phyloP scores from a whole-genome alignment of 352 stramenopile genomes.

The Pythium volutum region DNA sequence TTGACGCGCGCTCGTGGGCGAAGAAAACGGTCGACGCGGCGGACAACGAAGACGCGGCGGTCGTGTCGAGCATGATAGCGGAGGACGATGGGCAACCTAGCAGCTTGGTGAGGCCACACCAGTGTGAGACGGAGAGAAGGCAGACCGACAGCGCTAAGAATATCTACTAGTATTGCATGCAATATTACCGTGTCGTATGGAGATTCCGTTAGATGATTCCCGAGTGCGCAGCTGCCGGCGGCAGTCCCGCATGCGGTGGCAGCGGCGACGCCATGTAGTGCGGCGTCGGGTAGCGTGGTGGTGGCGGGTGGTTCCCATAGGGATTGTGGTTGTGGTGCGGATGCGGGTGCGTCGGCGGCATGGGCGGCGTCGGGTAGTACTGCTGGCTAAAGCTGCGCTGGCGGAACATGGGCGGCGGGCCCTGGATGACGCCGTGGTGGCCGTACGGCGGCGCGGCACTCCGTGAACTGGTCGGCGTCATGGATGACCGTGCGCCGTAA shows the following conservation, averaged over 20 bases:
- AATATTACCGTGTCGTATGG: background rate
- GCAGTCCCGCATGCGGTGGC: conserved; percentile 4
- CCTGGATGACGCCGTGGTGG: background rate
- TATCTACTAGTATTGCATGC: background rate
- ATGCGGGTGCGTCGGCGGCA: conserved; percentile 12
- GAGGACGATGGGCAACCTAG: background rate
- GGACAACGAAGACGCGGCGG: background rate
- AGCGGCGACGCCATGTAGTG: conserved; percentile 16
- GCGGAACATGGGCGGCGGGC: conserved; percentile 18
- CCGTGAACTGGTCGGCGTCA: conserved; percentile 20
- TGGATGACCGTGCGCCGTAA: conserved; percentile 10
- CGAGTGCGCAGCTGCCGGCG: background rate
- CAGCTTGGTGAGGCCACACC: background rate
- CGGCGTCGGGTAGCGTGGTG: conserved; percentile 19
- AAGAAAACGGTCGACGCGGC: conserved; percentile 10
- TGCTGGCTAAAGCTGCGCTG: conserved; percentile 28
- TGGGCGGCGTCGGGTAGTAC: conserved; percentile 20
- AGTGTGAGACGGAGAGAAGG: background rate
- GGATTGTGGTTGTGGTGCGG: conserved; percentile 5
- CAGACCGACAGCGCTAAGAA: background rate
- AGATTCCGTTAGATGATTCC: too few relatives aligned
- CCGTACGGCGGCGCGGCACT: conserved; percentile 10
- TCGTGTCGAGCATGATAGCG: background rate
- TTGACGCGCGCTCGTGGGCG: conserved; percentile 19
- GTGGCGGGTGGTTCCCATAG: conserved; percentile 10